Base-by-base conservation (phyloP, 208 protist genomes). In the Lotmaria passim region DNA sequence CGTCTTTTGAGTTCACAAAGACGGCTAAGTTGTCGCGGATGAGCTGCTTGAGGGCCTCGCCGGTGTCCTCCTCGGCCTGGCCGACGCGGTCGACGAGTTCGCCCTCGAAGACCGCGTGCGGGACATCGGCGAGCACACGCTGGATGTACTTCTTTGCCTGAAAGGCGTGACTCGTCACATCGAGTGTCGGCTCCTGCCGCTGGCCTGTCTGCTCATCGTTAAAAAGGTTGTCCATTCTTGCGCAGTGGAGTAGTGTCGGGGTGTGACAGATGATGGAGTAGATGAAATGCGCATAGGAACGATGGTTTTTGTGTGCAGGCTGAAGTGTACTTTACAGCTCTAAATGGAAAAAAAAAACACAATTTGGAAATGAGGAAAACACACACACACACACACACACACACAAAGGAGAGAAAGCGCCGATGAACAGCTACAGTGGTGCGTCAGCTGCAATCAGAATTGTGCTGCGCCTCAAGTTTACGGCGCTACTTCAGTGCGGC, bases 1-100 rank as follows among this genome's bases (percentile, higher is more conserved):
- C 83, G 66, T 93, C 89, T 53, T 91, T 93, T 33, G 78, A 90
- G 38, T 83, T 79, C 62, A 96, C 90, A 62, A 96, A 95, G n/a
- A 89, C 89, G 19, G 78, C 83, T 19, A 96, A 79, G 70, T 91
- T 81, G 48, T 93, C 87, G 43, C 82, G 86, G 28, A 96, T 84
- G 12, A 96, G 75, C 64, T 89, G 75, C 72, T 96, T 93, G 14
- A 96, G 66, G 24, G 83, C 79, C 71, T 83, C 85, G 2, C 68
- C 74, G 4, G 88, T 86, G 39, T 83, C 53, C 41, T 63, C 69
- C 12, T 87, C 82, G 0, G 72, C 78, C 34, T 68, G 75, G 21
- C 53, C 57, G 15, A 82, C 70, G 36, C 85, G 68, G 31, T 78
- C 59, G 21, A 83, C 71, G 14, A 93, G 59, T 30, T 78, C 48